Evolutionary conservation across 441 rosid genomes (phyloP), one percentile per base, ranked within the genome.

Genomic region (Aleurites moluccanus): DNA sequence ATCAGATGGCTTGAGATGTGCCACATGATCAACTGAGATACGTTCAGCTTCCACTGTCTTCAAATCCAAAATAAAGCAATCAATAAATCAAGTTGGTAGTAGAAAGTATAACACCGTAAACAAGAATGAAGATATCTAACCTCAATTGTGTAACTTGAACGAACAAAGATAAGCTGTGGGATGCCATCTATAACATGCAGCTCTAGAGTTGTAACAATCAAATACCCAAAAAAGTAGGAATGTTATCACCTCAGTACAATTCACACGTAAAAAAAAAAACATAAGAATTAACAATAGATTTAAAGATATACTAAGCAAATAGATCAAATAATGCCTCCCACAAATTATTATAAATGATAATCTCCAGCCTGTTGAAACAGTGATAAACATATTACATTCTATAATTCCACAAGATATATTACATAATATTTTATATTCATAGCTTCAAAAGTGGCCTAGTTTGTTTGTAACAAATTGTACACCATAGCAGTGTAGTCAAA

Each of bases 1-100:
- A 73, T 92, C 98, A 72, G 99, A 92, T 57, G 98, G 98, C 79
- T 92, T 90, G 60, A 94, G 96, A 79, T 94, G 98, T 55, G 98
- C 98, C 79, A 94, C 98, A 81, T 94, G 98, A 83, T 94, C 97
- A 9, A 92, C 97, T 14, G 98, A 94, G 62, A 94, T 94, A 73
- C 98, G 64, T 80, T 95, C 99, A 42, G 98, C 98, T 84, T 92
- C 98, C 63, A 95, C 99, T 2, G 99, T 92, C 99, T 94, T 79
- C 53, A 75, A 45, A 45, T 27, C 52, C 62, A 45, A 30, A 53
- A 78, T 38, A 77, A 61, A 35, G 11, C 30, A 55, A 66, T 75
- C 73, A 83, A 38, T 59, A 57, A 60, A 15, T 25, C 10, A 2
- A 42, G 42, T 42, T 44, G 27, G 45, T 60, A 23, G 49, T 11